Percentiles rank a stretch among this genome's conserved stretches.
phyloP scores from a whole-genome alignment of 1,284 basidiomycete genomes.

The Ceratobasidium theobromae region DNA sequence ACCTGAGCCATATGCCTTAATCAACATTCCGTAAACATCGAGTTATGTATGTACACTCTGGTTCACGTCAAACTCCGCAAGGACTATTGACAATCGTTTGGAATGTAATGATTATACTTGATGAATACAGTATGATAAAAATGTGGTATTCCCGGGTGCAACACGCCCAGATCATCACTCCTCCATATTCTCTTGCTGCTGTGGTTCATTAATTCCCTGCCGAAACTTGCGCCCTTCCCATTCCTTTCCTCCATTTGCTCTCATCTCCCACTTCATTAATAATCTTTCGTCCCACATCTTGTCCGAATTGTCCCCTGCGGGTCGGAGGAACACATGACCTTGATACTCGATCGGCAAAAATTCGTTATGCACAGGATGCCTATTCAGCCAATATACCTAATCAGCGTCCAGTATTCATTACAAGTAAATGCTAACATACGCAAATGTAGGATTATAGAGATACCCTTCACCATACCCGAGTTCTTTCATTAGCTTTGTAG shows the following conservation, averaged over 20 bases:
- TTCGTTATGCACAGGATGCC: constrained; percentile 73
- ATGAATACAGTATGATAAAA: too few relatives aligned
- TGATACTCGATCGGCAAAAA: constrained; percentile 55
- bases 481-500: constrained; percentile 79
- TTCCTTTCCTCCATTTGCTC: constrained; percentile 58
- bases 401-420: background rate
- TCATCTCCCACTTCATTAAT: constrained; percentile 69
- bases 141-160: too few relatives aligned
- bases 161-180: too few relatives aligned
- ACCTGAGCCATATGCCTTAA: too few relatives aligned
- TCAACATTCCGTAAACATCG: too few relatives aligned
- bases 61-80: too few relatives aligned
- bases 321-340: constrained; percentile 54
- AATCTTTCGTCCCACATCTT: constrained; percentile 76
- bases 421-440: constrained; percentile 48
- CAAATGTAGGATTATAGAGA: constrained; percentile 76
- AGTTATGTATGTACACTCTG: too few relatives aligned
- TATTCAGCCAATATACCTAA: constrained; percentile 39
- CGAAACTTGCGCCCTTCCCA: constrained; percentile 60
- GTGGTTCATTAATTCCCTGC: background rate
- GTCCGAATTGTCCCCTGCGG: constrained; percentile 53
- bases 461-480: constrained; percentile 76
- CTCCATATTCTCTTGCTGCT: background rate
- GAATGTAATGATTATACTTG: too few relatives aligned
- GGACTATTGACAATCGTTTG: too few relatives aligned